Evolutionary conservation across 768 basidiomycete genomes (phyloP).

Genomic region (Lanmaoa rubissima): DNA sequence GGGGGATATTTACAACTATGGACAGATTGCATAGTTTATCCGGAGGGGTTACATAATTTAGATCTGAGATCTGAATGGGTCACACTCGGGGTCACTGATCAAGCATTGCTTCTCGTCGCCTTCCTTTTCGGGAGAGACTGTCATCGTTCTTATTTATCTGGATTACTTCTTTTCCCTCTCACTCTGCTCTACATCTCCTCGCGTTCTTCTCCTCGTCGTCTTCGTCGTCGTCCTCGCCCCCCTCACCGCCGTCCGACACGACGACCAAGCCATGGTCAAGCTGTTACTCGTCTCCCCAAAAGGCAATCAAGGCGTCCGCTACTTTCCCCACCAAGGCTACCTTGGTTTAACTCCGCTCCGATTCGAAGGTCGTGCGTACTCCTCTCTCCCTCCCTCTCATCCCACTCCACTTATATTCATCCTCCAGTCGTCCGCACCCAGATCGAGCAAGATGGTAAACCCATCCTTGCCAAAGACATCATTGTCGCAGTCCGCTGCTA

Average conservation of each 20-base stretch:
- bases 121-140: constrained; percentile 26
- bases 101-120: constrained; percentile 28
- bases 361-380: constrained; percentile 67
- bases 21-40: background rate
- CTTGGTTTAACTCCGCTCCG: constrained; percentile 79
- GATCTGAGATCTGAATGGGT: constrained; percentile 30
- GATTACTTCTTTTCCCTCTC: constrained; percentile 31
- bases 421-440: constrained; percentile 63
- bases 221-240: constrained; percentile 13
- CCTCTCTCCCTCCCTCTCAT: constrained; percentile 1
- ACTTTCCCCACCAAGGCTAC: constrained; percentile 74
- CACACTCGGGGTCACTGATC: constrained; percentile 12
- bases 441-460: constrained; percentile 68
- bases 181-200: constrained; percentile 12
- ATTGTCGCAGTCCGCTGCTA: constrained; percentile 81
- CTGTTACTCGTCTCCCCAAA: constrained; percentile 64
- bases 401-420: background rate
- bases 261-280: constrained; percentile 54
- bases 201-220: constrained; percentile 17
- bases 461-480: constrained; percentile 63
- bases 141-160: constrained; percentile 32
- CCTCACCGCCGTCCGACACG: constrained; percentile 14
- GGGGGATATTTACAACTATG: too few relatives aligned
- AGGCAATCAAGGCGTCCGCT: constrained; percentile 67
- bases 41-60: background rate